Evolutionary conservation across 495 filamentous ascomycete genomes (phyloP).

Genomic region (Penicillium odoratum): DNA sequence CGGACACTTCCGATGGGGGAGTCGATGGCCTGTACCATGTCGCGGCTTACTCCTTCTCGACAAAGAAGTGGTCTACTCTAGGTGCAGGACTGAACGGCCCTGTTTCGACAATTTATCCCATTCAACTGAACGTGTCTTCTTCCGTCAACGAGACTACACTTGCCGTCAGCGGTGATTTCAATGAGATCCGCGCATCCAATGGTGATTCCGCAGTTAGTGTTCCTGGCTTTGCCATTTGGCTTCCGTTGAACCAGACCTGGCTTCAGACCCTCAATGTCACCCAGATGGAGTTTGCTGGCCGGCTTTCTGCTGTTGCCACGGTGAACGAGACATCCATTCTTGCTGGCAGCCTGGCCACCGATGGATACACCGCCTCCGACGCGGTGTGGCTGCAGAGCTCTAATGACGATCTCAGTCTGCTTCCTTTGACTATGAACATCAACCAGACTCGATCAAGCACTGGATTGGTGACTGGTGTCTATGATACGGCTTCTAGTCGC

Average conservation of each 20-base stretch:
- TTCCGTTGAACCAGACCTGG: slow-evolving; percentile 89
- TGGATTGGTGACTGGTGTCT: slow-evolving; percentile 73
- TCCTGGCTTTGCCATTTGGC: slow-evolving; percentile 85
- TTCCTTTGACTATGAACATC: slow-evolving; percentile 64
- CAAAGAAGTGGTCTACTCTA: slow-evolving; percentile 72
- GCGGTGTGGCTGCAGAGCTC: slow-evolving; percentile 61
- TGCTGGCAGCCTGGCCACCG: slow-evolving; percentile 75
- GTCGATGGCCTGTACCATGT: slow-evolving; percentile 65
- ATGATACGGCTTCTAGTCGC: slow-evolving; percentile 63
- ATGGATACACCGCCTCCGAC: slow-evolving; percentile 64
- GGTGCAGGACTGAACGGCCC: slow-evolving; percentile 84
- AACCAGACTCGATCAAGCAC: slow-evolving; percentile 52
- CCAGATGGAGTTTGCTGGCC: slow-evolving; percentile 65
- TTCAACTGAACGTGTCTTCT: slow-evolving; percentile 77
- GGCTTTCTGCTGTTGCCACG: slow-evolving; percentile 65
- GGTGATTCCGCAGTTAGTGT: slow-evolving; percentile 59
- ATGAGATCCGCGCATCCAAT: slow-evolving; percentile 64
- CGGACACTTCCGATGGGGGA: slow-evolving; percentile 63
- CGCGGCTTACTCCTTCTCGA: slow-evolving; percentile 69
- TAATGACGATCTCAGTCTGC: slow-evolving; percentile 45
- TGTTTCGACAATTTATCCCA: slow-evolving; percentile 69
- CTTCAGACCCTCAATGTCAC: slow-evolving; percentile 72
- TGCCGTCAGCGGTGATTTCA: slow-evolving; percentile 79
- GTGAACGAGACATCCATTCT: slow-evolving; percentile 66
- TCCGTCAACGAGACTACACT: slow-evolving; percentile 71